Evolutionary conservation across 1,284 basidiomycete genomes (phyloP).

Genomic region (Ceratobasidium sp.): DNA sequence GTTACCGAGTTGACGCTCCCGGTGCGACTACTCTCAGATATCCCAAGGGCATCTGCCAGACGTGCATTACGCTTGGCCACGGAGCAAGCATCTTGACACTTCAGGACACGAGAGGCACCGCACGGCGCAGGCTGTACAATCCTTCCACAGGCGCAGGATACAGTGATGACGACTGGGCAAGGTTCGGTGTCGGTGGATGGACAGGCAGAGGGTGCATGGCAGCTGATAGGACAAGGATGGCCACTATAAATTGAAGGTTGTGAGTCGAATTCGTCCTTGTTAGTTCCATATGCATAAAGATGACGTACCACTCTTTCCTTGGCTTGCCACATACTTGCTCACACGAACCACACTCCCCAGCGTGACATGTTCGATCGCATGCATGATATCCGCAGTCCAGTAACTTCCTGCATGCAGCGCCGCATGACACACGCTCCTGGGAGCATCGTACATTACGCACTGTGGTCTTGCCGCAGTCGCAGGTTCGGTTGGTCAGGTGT

Average conservation of each 20-base stretch:
- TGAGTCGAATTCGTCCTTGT: slow-evolving; percentile 4
- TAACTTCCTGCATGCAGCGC: slow-evolving; percentile 80
- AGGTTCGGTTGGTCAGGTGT: slow-evolving; percentile 80
- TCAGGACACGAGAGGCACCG: slow-evolving; percentile 71
- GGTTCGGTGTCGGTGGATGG: slow-evolving; percentile 74
- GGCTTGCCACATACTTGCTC: slow-evolving; percentile 84
- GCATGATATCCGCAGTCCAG: slow-evolving; percentile 88
- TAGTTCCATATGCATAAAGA: slow-evolving; percentile 7
- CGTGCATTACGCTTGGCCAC: slow-evolving; percentile 87
- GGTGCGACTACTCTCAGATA: slow-evolving; percentile 64
- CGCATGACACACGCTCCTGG: slow-evolving; percentile 86
- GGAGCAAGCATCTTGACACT: slow-evolving; percentile 85
- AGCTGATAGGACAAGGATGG: slow-evolving; percentile 79
- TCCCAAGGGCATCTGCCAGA: slow-evolving; percentile 90
- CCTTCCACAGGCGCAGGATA: slow-evolving; percentile 86
- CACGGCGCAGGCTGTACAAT: slow-evolving; percentile 80
- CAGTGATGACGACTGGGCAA: slow-evolving; percentile 74
- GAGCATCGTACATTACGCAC: slow-evolving; percentile 82
- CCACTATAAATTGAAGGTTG: slow-evolving; percentile 47
- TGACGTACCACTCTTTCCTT: slow-evolving; percentile 79
- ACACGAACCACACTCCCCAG: slow-evolving; percentile 83
- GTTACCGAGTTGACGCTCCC: slow-evolving; percentile 60
- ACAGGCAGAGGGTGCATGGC: slow-evolving; percentile 89
- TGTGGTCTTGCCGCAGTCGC: slow-evolving; percentile 89
- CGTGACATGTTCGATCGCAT: slow-evolving; percentile 85